These are phyloP conservation scores for Oehlia diaphana DNA, from an alignment of 192 early-diverging fungal genomes.

Conservation along the genomic window DNA sequence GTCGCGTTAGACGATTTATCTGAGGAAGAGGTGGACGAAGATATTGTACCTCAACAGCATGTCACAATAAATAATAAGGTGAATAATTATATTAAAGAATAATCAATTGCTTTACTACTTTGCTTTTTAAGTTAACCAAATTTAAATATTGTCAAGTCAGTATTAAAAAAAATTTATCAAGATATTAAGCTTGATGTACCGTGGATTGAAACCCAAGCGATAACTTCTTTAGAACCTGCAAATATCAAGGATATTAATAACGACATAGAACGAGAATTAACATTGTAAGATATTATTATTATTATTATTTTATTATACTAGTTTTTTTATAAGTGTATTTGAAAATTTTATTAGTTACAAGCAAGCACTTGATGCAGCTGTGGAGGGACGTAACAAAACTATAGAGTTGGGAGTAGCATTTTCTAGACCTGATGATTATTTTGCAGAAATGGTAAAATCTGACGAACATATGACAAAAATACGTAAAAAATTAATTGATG, in stretches of 20 bases:
- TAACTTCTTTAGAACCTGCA: conserved; percentile 57
- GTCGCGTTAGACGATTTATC: too few relatives aligned
- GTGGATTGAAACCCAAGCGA: conserved; percentile 71
- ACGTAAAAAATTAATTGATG: conserved; percentile 82
- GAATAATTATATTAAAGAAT: not conserved
- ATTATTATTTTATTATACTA: not conserved
- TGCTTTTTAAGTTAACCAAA: not conserved
- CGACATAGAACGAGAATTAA: conserved; percentile 90
- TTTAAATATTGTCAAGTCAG: conserved; percentile 41
- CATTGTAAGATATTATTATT: conserved; percentile 49
- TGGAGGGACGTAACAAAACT: conserved; percentile 62
- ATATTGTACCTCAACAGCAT: not conserved
- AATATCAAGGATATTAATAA: conserved; percentile 69
- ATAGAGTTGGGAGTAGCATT: conserved; percentile 71
- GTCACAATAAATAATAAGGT: not conserved
- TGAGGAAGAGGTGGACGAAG: not conserved
- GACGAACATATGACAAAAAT: conserved; percentile 94
- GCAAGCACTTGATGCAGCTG: conserved; percentile 82
- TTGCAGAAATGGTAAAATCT: conserved; percentile 98
- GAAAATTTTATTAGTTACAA: conserved; percentile 54
- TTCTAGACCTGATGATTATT: conserved; percentile 90
- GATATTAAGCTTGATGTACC: conserved; percentile 62
- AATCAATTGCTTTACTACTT: not conserved
- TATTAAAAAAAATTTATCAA: conserved; percentile 57
- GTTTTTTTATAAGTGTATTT: not conserved